Conservation (phyloP, 768 basidiomycete species). For the Postia placenta region DNA sequence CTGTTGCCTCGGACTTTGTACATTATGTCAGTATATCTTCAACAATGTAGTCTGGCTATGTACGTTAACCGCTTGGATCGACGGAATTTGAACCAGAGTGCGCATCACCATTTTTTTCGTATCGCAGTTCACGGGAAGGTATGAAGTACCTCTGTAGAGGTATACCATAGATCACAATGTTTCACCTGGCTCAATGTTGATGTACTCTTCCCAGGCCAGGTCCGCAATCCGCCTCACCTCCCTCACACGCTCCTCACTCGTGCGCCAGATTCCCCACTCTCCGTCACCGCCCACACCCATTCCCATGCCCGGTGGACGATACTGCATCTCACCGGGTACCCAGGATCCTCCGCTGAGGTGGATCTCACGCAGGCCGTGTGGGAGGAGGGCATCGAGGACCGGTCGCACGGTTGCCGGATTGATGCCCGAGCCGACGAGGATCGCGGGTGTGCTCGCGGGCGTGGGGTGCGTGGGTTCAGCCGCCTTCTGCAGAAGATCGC, state of each 20-base stretch:
- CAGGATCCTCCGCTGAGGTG: constrained; percentile 73
- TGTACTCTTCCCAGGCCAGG: constrained; percentile 13
- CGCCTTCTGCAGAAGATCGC: constrained; percentile 11
- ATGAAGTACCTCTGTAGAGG: no score
- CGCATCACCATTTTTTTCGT: no score
- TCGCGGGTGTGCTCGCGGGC: constrained; percentile 11
- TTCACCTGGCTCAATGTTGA: background rate
- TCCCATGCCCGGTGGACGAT: constrained; percentile 53
- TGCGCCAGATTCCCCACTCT: constrained; percentile 69
- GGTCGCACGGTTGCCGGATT: constrained; percentile 46
- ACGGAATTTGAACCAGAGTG: no score
- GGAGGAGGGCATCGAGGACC: constrained; percentile 45
- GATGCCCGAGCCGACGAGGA: constrained; percentile 77
- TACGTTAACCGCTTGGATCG: no score
- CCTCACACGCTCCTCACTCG: constrained; percentile 45
- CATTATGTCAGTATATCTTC: no score
- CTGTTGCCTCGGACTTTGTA: no score
- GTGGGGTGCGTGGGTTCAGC: constrained; percentile 9
- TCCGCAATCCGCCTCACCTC: constrained; percentile 43
- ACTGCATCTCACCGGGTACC: constrained; percentile 46
- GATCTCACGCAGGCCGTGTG: constrained; percentile 57
- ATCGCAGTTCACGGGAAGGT: no score
- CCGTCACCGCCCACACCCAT: constrained; percentile 53
- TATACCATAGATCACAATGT: no score
- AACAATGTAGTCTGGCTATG: no score